Evolutionary conservation across 805 yeast species (phyloP).

Genomic region (Yarrowia sp.): DNA sequence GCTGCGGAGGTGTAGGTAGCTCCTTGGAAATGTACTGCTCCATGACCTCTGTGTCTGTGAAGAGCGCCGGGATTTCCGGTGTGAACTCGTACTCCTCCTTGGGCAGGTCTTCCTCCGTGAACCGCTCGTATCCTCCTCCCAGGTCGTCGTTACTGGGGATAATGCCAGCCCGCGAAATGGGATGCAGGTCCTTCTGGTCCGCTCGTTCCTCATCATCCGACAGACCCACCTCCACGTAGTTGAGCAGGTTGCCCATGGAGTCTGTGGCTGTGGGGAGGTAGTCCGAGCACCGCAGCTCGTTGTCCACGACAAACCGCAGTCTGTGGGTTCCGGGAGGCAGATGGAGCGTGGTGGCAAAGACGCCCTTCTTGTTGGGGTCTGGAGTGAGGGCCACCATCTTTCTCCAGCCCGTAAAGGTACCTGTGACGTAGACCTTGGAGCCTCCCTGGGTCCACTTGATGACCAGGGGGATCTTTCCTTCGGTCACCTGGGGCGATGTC

Average conservation of each 20-base stretch:
- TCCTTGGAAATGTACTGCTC: slow-evolving; percentile 42
- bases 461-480: slow-evolving; percentile 48
- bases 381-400: slow-evolving; percentile 83
- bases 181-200: slow-evolving; percentile 21
- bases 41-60: slow-evolving; percentile 45
- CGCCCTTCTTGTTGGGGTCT: slow-evolving; percentile 39
- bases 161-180: slow-evolving; percentile 21
- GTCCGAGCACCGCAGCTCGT: slow-evolving; percentile 83
- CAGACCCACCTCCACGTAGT: slow-evolving; percentile 53
- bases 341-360: slow-evolving; percentile 37
- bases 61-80: slow-evolving; percentile 43
- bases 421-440: slow-evolving; percentile 88
- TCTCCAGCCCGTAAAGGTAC: slow-evolving; percentile 97
- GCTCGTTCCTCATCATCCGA: slow-evolving; percentile 9
- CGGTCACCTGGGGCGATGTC: slow-evolving; percentile 30
- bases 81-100: slow-evolving; percentile 73
- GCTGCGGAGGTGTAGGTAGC: slow-evolving; percentile 81
- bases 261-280: slow-evolving; percentile 92
- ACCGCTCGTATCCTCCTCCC: slow-evolving; percentile 49
- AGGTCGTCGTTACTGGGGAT: slow-evolving; percentile 22
- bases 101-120: slow-evolving; percentile 74
- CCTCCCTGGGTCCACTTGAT: slow-evolving; percentile 98
- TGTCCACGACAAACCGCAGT: slow-evolving; percentile 88
- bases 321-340: slow-evolving; percentile 86
- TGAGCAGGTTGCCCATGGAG: slow-evolving; percentile 91